phyloP scores from a whole-genome alignment of 352 stramenopile species.

The Globisporangium echinulatum region DNA sequence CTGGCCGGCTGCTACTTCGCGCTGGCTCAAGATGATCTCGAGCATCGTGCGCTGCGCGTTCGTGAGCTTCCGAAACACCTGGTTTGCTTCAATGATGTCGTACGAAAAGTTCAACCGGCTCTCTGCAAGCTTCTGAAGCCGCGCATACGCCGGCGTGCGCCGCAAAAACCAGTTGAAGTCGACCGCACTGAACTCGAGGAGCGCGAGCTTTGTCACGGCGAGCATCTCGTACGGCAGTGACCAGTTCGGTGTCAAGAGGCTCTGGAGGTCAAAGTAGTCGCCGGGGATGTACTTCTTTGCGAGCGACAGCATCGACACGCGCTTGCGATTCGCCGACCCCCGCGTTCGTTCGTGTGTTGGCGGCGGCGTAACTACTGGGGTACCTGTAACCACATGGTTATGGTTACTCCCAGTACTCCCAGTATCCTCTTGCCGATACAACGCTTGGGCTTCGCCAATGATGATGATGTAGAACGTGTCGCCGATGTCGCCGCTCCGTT shows the following conservation, averaged over 20 bases:
- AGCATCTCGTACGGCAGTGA: constrained; percentile 58
- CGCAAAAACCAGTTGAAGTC: constrained; percentile 86
- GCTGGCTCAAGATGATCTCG: constrained; percentile 68
- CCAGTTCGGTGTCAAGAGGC: constrained; percentile 67
- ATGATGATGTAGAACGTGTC: constrained; percentile 84
- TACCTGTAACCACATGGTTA: background rate
- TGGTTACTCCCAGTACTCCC: background rate
- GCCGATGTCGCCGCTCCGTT: constrained; percentile 37
- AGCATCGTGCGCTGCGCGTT: constrained; percentile 80
- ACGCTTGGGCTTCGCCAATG: constrained; percentile 54
- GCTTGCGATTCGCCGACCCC: constrained; percentile 27
- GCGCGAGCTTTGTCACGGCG: constrained; percentile 56
- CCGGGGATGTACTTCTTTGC: constrained; percentile 77
- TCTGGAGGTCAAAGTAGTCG: constrained; percentile 87
- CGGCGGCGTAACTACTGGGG: background rate
- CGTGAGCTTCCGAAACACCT: constrained; percentile 76
- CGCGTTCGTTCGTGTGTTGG: constrained; percentile 9
- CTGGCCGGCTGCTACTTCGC: constrained; percentile 52
- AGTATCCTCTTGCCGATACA: constrained; percentile 28
- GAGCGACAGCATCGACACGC: constrained; percentile 52
- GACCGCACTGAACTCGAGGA: constrained; percentile 71
- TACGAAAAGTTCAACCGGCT: constrained; percentile 78
- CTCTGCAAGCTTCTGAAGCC: constrained; percentile 66
- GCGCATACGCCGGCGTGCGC: constrained; percentile 56
- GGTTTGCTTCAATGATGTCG: constrained; percentile 74